Base-by-base conservation (phyloP, 352 stramenopile species). In the Globisporangium uncinulatum region DNA sequence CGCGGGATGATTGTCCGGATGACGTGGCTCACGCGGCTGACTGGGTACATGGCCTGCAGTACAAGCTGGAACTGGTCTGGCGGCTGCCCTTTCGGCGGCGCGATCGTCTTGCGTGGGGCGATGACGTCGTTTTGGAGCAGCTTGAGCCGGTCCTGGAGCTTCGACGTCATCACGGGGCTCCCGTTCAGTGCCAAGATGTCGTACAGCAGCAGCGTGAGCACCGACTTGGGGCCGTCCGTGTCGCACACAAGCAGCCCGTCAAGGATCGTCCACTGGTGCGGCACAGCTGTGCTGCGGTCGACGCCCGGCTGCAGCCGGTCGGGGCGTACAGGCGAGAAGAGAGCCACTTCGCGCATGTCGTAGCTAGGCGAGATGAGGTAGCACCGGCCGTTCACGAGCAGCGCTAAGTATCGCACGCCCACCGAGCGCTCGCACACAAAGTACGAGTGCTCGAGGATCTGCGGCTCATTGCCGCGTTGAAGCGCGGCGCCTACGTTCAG, bases 81-180 rank as follows among this genome's bases (percentile, higher is more conserved):
- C 17, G 82, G 82, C 20, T 94, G 84, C 43, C 76, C 76, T 58
- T 94, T 94, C 5, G 82, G 82, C 31, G 77, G 50, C 36, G 80
- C 71, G 15, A 92, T 70, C 48, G 80, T 79, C 76, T 91, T 92
- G 36, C 82, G 77, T 32, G 84, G 84, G 0, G 73, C 83, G 53
- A 94, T 86, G n/a, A 94, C 82, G 71, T 92, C 83, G 68, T 94
- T 94, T 66, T 94, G 84, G 51, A 94, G 83, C n/a, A 93, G 62
- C 56, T 95, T 95, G 42, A 95, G 76, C 21, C 85, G 67, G 55
- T 95, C 85, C 66, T 91, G 82, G 10, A 95, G 73, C 67, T 93
- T 95, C 39, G 79, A 89, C 24, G 75, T 70, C 81, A 95, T 89
- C 39, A 95, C 85, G 0, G 77, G 78, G 44, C 67, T 87, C 53